Evolutionary conservation across 768 basidiomycete genomes (phyloP).

Genomic region (Boletus huronensis): DNA sequence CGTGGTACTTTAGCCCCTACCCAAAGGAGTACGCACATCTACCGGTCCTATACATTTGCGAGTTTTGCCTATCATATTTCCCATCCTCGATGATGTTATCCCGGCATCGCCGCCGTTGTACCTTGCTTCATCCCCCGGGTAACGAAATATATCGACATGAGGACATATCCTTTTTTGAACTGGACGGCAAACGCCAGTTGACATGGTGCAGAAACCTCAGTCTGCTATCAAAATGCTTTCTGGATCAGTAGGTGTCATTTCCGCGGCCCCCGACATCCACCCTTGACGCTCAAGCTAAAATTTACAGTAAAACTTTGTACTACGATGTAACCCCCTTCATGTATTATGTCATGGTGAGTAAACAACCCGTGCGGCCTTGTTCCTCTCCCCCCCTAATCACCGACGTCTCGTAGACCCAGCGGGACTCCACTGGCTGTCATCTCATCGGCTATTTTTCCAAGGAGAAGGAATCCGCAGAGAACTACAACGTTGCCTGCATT

Average conservation of each 20-base stretch:
- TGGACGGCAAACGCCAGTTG: conserved; percentile 93
- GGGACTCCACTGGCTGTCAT: conserved; percentile 90
- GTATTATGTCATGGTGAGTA: conserved; percentile 95
- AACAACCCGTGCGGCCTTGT: conserved; percentile 1
- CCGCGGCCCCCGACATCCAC: conserved; percentile 9
- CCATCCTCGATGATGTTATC: conserved; percentile 87
- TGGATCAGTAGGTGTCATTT: conserved; percentile 78
- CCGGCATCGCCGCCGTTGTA: conserved; percentile 90
- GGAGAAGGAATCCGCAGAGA: conserved; percentile 97
- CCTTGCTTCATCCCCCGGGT: conserved; percentile 89
- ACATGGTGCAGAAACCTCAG: conserved; percentile 97
- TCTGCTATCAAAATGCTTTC: conserved; percentile 94
- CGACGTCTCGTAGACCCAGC: conserved; percentile 51
- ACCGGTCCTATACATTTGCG: conserved; percentile 94
- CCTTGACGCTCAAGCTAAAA: conserved; percentile 19
- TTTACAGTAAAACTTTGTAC: conserved; percentile 88
- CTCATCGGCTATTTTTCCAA: conserved; percentile 98
- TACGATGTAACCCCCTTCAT: conserved; percentile 99
- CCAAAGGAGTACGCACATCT: conserved; percentile 97
- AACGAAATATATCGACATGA: conserved; percentile 99
- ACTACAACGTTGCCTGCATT: conserved; percentile 99
- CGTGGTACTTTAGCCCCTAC: conserved; percentile 99
- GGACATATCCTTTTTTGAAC: conserved; percentile 96
- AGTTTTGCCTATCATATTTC: conserved; percentile 94
- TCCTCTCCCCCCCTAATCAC: conserved; percentile 9